Percentiles rank a stretch among this genome's conserved stretches.
Evolutionary conservation across 208 protist genomes (phyloP).

Genomic region (Trypanosoma lewisi): DNA sequence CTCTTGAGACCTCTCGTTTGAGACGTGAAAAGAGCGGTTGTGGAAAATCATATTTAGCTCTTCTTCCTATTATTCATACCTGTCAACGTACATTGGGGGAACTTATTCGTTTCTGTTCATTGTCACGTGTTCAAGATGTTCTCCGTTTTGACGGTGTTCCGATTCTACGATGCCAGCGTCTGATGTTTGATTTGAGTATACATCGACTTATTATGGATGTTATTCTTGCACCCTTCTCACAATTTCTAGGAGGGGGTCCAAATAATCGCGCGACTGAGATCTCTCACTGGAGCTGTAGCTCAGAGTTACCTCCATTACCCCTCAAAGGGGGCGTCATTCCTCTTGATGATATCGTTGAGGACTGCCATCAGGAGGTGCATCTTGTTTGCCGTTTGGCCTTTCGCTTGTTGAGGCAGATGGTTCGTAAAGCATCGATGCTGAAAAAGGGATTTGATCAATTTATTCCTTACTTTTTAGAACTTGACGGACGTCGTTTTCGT

Average conservation of each 20-base stretch:
- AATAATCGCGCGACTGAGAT: neutral
- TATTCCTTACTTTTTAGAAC: conserved; percentile 47
- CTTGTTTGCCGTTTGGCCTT: conserved; percentile 53
- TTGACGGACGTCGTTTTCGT: conserved; percentile 53
- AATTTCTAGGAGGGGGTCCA: conserved; percentile 12
- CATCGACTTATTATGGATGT: conserved; percentile 76
- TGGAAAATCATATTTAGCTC: conserved; percentile 23
- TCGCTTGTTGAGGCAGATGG: conserved; percentile 61
- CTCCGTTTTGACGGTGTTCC: conserved; percentile 54
- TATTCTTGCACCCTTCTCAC: conserved; percentile 55
- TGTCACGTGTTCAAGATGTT: conserved; percentile 40
- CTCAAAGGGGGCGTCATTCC: conserved; percentile 33
- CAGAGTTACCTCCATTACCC: conserved; percentile 26
- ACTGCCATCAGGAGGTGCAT: conserved; percentile 54
- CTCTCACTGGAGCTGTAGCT: conserved; percentile 6
- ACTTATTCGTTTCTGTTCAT: conserved; percentile 69
- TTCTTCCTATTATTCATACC: conserved; percentile 38
- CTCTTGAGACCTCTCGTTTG: neutral
- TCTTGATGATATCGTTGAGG: conserved; percentile 35
- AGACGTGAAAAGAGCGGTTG: neutral
- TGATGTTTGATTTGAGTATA: conserved; percentile 67
- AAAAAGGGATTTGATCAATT: conserved; percentile 44
- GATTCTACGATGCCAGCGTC: conserved; percentile 51
- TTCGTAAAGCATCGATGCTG: conserved; percentile 30
- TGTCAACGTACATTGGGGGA: conserved; percentile 49